These are phyloP conservation scores for Galeopsis tetrahit DNA, from an alignment of 257 asterid genomes.

Conservation along the genomic window DNA sequence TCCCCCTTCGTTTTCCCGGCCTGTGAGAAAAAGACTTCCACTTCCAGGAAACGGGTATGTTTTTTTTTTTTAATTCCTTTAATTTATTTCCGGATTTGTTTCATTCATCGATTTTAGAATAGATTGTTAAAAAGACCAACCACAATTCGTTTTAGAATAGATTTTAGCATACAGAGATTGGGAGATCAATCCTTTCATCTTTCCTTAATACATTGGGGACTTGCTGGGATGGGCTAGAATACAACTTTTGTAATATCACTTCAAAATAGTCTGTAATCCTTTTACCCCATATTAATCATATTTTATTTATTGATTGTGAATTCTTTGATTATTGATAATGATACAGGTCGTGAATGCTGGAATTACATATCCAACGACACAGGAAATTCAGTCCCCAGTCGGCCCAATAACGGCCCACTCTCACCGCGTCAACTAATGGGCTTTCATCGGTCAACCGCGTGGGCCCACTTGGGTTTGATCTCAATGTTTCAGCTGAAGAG, in stretches of 20 bases:
- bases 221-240: too few species aligned
- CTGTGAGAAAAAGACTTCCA: slow-evolving; percentile 41
- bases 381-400: slow-evolving; percentile 2
- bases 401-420: slow-evolving; percentile 32
- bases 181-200: too few species aligned
- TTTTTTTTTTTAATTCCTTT: not conserved
- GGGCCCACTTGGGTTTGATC: slow-evolving; percentile 53
- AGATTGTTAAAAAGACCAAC: too few species aligned
- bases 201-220: too few species aligned
- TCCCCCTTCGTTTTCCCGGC: slow-evolving; percentile 64
- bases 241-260: too few species aligned
- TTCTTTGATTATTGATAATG: not conserved
- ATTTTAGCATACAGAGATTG: too few species aligned
- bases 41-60: slow-evolving; percentile 50
- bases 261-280: too few species aligned
- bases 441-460: slow-evolving; percentile 21
- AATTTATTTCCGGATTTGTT: not conserved
- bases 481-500: slow-evolving; percentile 43
- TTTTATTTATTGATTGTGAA: not conserved
- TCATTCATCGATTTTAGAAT: too few species aligned
- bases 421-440: slow-evolving; percentile 23
- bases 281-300: too few species aligned
- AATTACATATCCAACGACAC: slow-evolving; percentile 37
- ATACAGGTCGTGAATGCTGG: slow-evolving; percentile 29
- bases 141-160: too few species aligned